Conservation (phyloP, 1,284 basidiomycete species). For the Naganishia cerealis region DNA sequence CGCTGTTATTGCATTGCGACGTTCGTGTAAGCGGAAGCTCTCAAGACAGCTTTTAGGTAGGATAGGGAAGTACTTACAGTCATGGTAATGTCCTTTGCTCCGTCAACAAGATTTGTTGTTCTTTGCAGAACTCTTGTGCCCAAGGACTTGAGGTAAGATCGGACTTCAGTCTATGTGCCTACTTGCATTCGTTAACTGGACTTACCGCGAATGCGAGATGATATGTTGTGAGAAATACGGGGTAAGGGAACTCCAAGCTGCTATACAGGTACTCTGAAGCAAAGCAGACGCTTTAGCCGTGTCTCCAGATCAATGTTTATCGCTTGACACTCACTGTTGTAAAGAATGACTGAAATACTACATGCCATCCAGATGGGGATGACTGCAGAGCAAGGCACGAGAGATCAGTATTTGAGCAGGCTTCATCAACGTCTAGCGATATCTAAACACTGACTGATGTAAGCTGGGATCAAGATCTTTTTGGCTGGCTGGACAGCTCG, state of each 20-base stretch:
- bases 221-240: constrained; percentile 78
- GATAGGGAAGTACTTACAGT: constrained; percentile 54
- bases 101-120: constrained; percentile 86
- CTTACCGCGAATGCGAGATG: constrained; percentile 32
- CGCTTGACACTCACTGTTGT: constrained; percentile 66
- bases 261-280: constrained; percentile 72
- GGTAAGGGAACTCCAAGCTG: constrained; percentile 75
- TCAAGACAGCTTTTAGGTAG: neutral
- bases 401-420: constrained; percentile 10
- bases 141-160: constrained; percentile 61
- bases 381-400: constrained; percentile 38
- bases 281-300: neutral
- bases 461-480: constrained; percentile 53
- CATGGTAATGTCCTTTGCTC: constrained; percentile 81
- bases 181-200: constrained; percentile 3
- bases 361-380: constrained; percentile 70
- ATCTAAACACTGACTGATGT: constrained; percentile 47
- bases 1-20: constrained; percentile 48
- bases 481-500: constrained; percentile 42
- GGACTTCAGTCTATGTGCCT: constrained; percentile 40
- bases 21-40: neutral
- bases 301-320: neutral
- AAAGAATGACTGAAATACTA: constrained; percentile 87
- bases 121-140: constrained; percentile 85
- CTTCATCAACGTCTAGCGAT: neutral